These are phyloP conservation scores for Rhinocladiella similis DNA, from an alignment of 2,329 filamentous ascomycete genomes.

Conservation along the genomic window DNA sequence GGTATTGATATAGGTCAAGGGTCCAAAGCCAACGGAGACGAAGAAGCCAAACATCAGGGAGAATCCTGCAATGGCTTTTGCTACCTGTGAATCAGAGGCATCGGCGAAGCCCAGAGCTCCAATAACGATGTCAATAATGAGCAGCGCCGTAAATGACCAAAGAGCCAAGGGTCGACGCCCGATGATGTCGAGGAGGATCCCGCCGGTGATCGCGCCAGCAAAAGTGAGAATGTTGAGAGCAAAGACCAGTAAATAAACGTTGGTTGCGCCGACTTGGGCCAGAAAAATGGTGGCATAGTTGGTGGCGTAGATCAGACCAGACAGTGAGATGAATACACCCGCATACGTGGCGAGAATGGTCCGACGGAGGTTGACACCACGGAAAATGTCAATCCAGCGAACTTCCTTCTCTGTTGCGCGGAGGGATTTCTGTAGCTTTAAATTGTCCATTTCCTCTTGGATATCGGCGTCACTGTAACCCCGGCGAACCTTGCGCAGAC, in stretches of 20 bases:
- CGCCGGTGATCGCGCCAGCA: neutral
- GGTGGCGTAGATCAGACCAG: neutral
- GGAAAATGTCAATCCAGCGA: neutral
- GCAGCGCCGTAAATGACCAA: neutral
- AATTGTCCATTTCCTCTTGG: neutral
- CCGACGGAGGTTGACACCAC: neutral
- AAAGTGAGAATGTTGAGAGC: neutral
- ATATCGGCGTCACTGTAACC: neutral
- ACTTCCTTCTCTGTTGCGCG: neutral
- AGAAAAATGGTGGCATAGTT: constrained; percentile 1
- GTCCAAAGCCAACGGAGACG: neutral
- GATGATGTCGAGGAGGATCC: neutral
- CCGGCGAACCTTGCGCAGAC: neutral
- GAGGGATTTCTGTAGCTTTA: neutral
- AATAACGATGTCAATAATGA: constrained; percentile 3
- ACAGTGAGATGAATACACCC: neutral
- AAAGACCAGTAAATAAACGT: neutral
- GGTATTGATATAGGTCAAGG: neutral
- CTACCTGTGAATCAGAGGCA: neutral
- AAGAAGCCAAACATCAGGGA: constrained; percentile 3
- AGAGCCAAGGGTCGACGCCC: neutral
- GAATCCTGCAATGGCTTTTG: constrained; percentile 1
- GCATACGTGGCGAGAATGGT: neutral
- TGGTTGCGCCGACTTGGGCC: neutral
- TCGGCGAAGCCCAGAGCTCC: constrained; percentile 2